These are phyloP conservation scores for Eucalyptus dawsonii DNA, from an alignment of 345 rosid genomes.

Conservation along the genomic window DNA sequence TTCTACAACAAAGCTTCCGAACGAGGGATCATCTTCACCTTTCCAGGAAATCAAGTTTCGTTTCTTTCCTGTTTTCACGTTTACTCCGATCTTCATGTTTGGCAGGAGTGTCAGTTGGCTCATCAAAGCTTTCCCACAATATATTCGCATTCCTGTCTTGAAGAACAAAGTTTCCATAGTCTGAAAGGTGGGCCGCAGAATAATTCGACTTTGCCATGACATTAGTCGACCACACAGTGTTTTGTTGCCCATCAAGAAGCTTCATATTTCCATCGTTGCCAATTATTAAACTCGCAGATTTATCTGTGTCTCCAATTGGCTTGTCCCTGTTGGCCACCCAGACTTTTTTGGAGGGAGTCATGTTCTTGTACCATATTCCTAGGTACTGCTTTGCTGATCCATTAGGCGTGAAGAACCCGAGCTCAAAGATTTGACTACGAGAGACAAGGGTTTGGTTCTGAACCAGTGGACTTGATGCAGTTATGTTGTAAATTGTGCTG, in stretches of 20 bases:
- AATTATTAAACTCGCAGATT: constrained; percentile 2
- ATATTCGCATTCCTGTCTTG: background rate
- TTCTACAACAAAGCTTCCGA: constrained; percentile 3
- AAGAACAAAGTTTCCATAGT: constrained; percentile 14
- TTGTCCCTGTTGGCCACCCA: constrained; percentile 36
- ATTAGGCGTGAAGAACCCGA: too few relatives aligned
- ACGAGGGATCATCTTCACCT: constrained; percentile 8
- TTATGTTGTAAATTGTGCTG: too few relatives aligned
- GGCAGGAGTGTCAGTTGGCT: constrained; percentile 23
- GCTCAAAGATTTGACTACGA: too few relatives aligned
- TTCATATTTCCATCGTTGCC: background rate
- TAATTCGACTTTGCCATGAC: background rate
- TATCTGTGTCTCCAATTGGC: constrained; percentile 2
- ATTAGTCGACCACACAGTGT: constrained; percentile 8
- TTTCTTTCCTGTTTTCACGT: background rate
- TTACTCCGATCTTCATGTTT: constrained; percentile 22
- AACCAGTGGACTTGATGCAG: too few relatives aligned
- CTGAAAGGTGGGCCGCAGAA: constrained; percentile 4
- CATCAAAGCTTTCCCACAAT: constrained; percentile 24
- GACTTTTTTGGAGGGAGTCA: background rate
- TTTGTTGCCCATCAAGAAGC: constrained; percentile 1
- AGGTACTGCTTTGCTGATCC: too few relatives aligned
- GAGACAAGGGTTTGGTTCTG: too few relatives aligned
- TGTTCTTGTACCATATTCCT: background rate
- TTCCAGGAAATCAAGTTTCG: constrained; percentile 12